phyloP scores from a whole-genome alignment of 192 early-diverging fungal species.

The Borealophlyctis nickersoniae region DNA sequence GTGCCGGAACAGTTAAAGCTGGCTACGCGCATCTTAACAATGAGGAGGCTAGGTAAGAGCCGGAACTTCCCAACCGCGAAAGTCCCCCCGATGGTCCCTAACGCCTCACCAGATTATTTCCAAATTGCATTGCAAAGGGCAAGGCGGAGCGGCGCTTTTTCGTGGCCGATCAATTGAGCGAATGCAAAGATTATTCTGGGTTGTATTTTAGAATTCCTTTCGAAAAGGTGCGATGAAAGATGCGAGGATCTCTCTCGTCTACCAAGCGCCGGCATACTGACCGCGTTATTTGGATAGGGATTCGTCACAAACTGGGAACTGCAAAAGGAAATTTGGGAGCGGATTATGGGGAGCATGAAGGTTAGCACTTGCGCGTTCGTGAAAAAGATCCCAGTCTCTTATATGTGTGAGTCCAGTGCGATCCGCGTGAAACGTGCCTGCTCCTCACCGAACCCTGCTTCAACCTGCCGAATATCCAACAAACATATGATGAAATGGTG shows the following conservation, averaged over 20 bases:
- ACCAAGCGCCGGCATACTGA: no score
- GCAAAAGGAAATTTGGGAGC: slow-evolving; percentile 77
- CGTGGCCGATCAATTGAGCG: slow-evolving; percentile 67
- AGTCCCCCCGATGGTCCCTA: neutral
- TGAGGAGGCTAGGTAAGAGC: neutral
- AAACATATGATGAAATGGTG: slow-evolving; percentile 73
- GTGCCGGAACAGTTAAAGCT: slow-evolving; percentile 63
- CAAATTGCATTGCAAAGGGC: slow-evolving; percentile 62
- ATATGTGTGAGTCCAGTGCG: slow-evolving; percentile 59
- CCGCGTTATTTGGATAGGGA: no score
- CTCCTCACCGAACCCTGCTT: slow-evolving; percentile 75
- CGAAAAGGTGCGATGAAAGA: slow-evolving; percentile 66
- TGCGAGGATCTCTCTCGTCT: no score
- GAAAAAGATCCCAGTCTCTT: slow-evolving; percentile 55
- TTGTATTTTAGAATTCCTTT: slow-evolving; percentile 72
- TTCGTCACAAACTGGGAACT: slow-evolving; percentile 74
- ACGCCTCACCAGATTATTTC: slow-evolving; percentile 24
- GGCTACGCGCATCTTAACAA: slow-evolving; percentile 48
- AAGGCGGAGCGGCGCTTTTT: slow-evolving; percentile 51
- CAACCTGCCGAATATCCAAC: slow-evolving; percentile 71
- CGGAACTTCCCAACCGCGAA: neutral
- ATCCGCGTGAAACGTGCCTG: slow-evolving; percentile 58
- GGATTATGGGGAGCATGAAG: no score
- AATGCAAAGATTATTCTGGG: slow-evolving; percentile 66
- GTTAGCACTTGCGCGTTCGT: no score